Percentiles rank a stretch among this genome's conserved stretches.
Evolutionary conservation across 1,284 basidiomycete species (phyloP).

Genomic region (Boletellus deceptivus): DNA sequence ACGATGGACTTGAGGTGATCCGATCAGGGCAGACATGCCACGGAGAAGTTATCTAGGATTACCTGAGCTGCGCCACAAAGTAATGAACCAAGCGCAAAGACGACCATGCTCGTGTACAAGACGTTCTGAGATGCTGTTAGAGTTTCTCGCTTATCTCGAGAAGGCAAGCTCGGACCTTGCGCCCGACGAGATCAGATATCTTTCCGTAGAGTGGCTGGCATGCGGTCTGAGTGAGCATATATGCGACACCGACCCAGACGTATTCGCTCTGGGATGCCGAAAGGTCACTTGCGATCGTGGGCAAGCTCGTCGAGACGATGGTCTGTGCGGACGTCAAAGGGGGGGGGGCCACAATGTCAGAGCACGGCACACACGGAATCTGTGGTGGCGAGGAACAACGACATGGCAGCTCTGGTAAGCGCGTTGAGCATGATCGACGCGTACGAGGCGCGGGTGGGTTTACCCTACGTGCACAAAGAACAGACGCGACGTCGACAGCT

Average conservation of each 20-base stretch:
- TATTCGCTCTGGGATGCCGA: slow-evolving; percentile 65
- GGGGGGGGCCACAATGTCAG: slow-evolving; percentile 9
- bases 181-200: slow-evolving; percentile 72
- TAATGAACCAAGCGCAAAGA: slow-evolving; percentile 69
- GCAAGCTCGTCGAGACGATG: slow-evolving; percentile 77
- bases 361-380: slow-evolving; percentile 58
- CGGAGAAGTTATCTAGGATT: slow-evolving; percentile 17
- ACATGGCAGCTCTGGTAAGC: slow-evolving; percentile 59
- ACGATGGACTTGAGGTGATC: slow-evolving; percentile 49
- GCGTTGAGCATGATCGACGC: slow-evolving; percentile 9
- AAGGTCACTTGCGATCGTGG: slow-evolving; percentile 70
- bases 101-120: slow-evolving; percentile 63
- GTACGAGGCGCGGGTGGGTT: slow-evolving; percentile 10
- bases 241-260: slow-evolving; percentile 80
- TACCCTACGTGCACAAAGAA: slow-evolving; percentile 58
- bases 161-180: slow-evolving; percentile 50
- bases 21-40: slow-evolving; percentile 15
- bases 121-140: slow-evolving; percentile 45
- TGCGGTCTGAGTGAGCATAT: slow-evolving; percentile 80
- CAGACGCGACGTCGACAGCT: slow-evolving; percentile 47
- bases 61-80: slow-evolving; percentile 71
- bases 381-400: slow-evolving; percentile 77
- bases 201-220: slow-evolving; percentile 78
- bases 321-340: slow-evolving; percentile 46
- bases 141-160: background rate